Conservation (phyloP, 768 basidiomycete species). For the Lentinula boryana region DNA sequence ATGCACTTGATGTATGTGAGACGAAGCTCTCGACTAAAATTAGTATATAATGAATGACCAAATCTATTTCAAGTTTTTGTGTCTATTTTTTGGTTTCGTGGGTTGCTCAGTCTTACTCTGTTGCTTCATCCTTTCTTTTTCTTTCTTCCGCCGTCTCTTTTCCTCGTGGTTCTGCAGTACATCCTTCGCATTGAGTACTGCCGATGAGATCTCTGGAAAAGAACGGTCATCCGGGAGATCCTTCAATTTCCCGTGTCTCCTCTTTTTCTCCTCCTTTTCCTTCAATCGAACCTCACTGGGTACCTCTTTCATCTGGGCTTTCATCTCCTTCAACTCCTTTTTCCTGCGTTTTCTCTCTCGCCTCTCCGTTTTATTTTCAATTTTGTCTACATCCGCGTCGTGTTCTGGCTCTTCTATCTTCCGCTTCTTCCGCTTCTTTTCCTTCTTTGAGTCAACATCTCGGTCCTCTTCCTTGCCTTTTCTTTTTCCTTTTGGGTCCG, state of each 20-base stretch:
- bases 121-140: not conserved
- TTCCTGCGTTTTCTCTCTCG: not conserved
- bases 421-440: constrained; percentile 5
- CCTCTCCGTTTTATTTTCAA: constrained; percentile 9
- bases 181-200: not conserved
- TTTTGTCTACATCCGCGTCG: constrained; percentile 4
- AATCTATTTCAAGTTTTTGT: not conserved
- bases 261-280: not conserved
- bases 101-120: not conserved
- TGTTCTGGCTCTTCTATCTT: constrained; percentile 3
- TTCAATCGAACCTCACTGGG: not conserved
- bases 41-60: not conserved
- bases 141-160: constrained; percentile 14
- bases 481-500: constrained; percentile 2
- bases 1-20: not conserved
- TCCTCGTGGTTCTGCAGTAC: constrained; percentile 1
- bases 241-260: not conserved
- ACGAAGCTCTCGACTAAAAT: not conserved
- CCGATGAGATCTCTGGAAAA: not conserved
- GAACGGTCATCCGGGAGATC: not conserved
- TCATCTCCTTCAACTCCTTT: not conserved
- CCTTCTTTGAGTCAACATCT: constrained; percentile 5
- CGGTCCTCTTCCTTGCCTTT: constrained; percentile 5
- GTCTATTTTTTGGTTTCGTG: not conserved
- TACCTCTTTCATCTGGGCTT: not conserved